phyloP scores from a whole-genome alignment of 2,329 filamentous ascomycete species.

The Cladosporium cucumerinum region DNA sequence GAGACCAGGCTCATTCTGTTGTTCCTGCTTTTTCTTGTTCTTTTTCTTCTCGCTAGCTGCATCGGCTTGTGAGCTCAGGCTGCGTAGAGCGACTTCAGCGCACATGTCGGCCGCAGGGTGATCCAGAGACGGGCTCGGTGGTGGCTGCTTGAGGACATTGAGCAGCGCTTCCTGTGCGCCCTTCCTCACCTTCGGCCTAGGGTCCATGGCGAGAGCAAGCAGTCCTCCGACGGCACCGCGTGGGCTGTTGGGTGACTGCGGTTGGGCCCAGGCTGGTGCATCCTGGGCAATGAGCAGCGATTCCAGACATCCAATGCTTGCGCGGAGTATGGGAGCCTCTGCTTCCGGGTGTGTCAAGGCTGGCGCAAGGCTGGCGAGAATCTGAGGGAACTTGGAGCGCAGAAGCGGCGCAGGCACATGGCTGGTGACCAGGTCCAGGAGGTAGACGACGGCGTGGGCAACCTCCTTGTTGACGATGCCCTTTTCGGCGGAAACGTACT shows the following conservation, averaged over 20 bases:
- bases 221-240: slow-evolving; percentile 83
- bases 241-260: slow-evolving; percentile 77
- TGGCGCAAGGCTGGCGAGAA: slow-evolving; percentile 80
- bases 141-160: slow-evolving; percentile 77
- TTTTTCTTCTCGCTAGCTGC: slow-evolving; percentile 69
- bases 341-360: slow-evolving; percentile 75
- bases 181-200: slow-evolving; percentile 89
- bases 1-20: slow-evolving; percentile 64
- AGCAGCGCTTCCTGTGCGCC: slow-evolving; percentile 84
- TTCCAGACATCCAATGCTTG: slow-evolving; percentile 90
- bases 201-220: slow-evolving; percentile 78
- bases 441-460: slow-evolving; percentile 83
- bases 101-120: slow-evolving; percentile 96
- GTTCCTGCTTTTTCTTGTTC: slow-evolving; percentile 50
- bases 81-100: slow-evolving; percentile 82
- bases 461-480: slow-evolving; percentile 76
- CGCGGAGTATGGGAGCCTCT: slow-evolving; percentile 79
- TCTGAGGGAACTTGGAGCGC: slow-evolving; percentile 91
- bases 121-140: slow-evolving; percentile 86
- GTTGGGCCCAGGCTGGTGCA: slow-evolving; percentile 79
- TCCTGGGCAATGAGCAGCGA: slow-evolving; percentile 90
- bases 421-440: slow-evolving; percentile 87
- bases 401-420: slow-evolving; percentile 82
- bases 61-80: slow-evolving; percentile 71
- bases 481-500: slow-evolving; percentile 62